Evolutionary conservation across 495 filamentous ascomycete species (phyloP).

Genomic region (Cercophora sp.): DNA sequence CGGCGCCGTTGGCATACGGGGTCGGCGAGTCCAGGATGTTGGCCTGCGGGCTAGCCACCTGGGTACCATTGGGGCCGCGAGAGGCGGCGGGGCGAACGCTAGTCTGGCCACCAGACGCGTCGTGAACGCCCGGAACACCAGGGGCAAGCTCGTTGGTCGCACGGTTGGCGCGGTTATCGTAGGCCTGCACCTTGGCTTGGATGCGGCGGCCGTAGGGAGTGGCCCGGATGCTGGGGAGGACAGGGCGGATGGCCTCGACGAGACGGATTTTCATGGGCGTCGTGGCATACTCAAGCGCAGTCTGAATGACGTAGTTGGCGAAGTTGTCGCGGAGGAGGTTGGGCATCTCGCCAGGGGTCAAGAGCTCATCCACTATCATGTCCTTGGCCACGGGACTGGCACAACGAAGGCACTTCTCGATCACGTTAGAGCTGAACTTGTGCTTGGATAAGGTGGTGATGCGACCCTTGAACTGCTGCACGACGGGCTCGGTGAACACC

Average conservation of each 20-base stretch:
- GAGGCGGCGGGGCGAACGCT: slow-evolving; percentile 28
- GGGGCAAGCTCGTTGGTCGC: slow-evolving; percentile 15
- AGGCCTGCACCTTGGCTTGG: slow-evolving; percentile 68
- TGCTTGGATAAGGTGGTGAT: slow-evolving; percentile 81
- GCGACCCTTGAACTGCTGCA: slow-evolving; percentile 68
- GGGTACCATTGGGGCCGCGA: slow-evolving; percentile 16
- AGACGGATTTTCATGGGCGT: slow-evolving; percentile 63
- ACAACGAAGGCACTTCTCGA: slow-evolving; percentile 73
- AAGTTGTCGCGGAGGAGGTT: slow-evolving; percentile 84
- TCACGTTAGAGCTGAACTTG: slow-evolving; percentile 98
- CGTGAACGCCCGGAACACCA: slow-evolving; percentile 33
- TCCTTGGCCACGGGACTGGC: slow-evolving; percentile 65
- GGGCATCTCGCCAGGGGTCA: slow-evolving; percentile 70
- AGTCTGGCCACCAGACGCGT: slow-evolving; percentile 41
- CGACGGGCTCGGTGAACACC: slow-evolving; percentile 78
- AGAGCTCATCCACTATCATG: slow-evolving; percentile 78
- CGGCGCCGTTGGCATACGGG: background rate
- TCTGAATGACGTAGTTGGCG: slow-evolving; percentile 97
- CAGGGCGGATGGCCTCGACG: slow-evolving; percentile 77
- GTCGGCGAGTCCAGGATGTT: slow-evolving; percentile 12
- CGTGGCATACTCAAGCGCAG: slow-evolving; percentile 82
- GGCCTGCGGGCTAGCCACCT: slow-evolving; percentile 29
- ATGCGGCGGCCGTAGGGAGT: slow-evolving; percentile 94
- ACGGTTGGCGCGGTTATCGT: slow-evolving; percentile 32
- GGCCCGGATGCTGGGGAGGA: slow-evolving; percentile 73